Evolutionary conservation across 2,329 filamentous ascomycete genomes (phyloP), one percentile per base, ranked within the genome.

Genomic region (Fusarium setosum): DNA sequence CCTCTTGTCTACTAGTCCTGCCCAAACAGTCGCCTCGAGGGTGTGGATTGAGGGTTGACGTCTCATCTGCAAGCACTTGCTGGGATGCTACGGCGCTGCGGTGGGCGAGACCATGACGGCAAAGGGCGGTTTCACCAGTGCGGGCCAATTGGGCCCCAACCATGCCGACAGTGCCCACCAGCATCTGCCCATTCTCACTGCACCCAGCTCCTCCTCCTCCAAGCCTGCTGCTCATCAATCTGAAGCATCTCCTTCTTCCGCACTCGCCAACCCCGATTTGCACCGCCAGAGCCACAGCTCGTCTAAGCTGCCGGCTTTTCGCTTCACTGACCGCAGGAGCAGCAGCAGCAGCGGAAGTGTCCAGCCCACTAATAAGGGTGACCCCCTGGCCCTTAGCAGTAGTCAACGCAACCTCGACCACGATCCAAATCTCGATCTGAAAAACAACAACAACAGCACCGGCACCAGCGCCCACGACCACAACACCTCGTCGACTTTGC

Each of bases 231-330:
- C 63, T 57, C 48, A 50, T 24, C 63, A 65, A 55, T 49, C 65
- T 47, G 48, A 65, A 56, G 58, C 61, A 47, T 59, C 62, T 34
- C 56, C 59, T 26, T 51, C 61, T 38, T 45, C 59, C 34, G 55
- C 17, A 24, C 42, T 65, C 45, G 56, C 64, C 51, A 68, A 62
- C 57, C 63, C 73, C 52, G 82, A 86, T 68, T 74, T 76, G 41
- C 84, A 86, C 74, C 83, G 84, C 54, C 83, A 84, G 65, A 83
- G 73, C 72, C 81, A 86, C 74, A 86, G 81, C 70, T 82, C 84
- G 35, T 87, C 84, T 62, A 87, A 86, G 69, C 75, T 86, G 65
- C 84, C 85, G 24, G 80, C 84, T 20, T 86, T 83, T 73, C 84
- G 84, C 59, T 84, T 85, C 71, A 82, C 79, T 65, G 84, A 86